phyloP scores from a whole-genome alignment of 371 early-diverging fungal genomes.

The Vairimorpha necatrix region DNA sequence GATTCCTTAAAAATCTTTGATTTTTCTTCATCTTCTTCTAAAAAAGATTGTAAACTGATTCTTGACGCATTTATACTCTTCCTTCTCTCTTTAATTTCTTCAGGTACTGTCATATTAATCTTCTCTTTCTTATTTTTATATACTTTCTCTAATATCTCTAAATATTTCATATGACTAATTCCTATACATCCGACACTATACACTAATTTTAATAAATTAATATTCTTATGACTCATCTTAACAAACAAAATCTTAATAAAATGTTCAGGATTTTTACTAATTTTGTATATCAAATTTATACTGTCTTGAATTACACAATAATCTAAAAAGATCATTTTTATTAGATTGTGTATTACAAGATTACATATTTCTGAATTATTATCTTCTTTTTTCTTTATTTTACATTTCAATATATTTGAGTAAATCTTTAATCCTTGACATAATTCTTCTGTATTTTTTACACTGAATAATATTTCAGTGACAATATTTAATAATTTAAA shows the following conservation, averaged over 20 bases:
- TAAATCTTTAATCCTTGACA: slow-evolving; percentile 30
- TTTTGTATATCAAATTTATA: slow-evolving; percentile 37
- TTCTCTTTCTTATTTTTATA: slow-evolving; percentile 41
- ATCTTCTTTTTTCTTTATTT: neutral
- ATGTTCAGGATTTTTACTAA: slow-evolving; percentile 40
- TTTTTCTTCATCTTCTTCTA: slow-evolving; percentile 36
- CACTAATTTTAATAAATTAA: slow-evolving; percentile 41
- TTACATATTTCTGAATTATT: slow-evolving; percentile 16
- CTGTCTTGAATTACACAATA: slow-evolving; percentile 23
- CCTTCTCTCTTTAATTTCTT: slow-evolving; percentile 60
- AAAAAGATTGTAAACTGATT: slow-evolving; percentile 43
- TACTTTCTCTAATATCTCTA: slow-evolving; percentile 58
- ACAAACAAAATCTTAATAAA: slow-evolving; percentile 22
- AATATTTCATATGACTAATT: slow-evolving; percentile 53
- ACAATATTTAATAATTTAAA: slow-evolving; percentile 8
- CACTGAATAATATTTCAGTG: slow-evolving; percentile 36
- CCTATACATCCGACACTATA: slow-evolving; percentile 60
- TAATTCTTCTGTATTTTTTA: slow-evolving; percentile 19
- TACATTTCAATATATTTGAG: slow-evolving; percentile 29
- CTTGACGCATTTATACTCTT: slow-evolving; percentile 57
- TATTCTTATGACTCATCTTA: slow-evolving; percentile 2
- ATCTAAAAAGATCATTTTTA: slow-evolving; percentile 56
- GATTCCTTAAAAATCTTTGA: slow-evolving; percentile 14
- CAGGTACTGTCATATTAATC: slow-evolving; percentile 17
- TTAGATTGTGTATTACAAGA: slow-evolving; percentile 30